A percentile compares a stretch with the other conserved stretches of the same genome.
Evolutionary conservation across 805 yeast genomes (phyloP).

Genomic region (Scheffersomyces stipitis): DNA sequence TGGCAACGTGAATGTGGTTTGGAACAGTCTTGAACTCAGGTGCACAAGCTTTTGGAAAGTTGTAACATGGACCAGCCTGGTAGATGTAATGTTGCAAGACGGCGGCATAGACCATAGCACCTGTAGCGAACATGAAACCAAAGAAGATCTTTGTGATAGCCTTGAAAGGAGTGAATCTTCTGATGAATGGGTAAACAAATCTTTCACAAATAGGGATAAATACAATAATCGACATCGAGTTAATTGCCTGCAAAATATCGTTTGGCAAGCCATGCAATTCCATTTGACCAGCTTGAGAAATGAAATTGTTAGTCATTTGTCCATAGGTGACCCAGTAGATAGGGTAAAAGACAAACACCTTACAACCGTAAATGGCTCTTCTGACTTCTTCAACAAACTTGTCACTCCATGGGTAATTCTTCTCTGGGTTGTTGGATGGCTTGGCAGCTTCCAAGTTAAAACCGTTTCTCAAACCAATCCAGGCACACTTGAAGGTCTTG

Average conservation of each 20-base stretch:
- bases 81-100: slow-evolving; percentile 70
- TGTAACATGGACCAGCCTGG: slow-evolving; percentile 70
- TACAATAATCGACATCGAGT: slow-evolving; percentile 70
- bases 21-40: slow-evolving; percentile 37
- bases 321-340: slow-evolving; percentile 70
- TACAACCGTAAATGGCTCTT: slow-evolving; percentile 66
- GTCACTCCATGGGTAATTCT: slow-evolving; percentile 58
- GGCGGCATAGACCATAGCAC: slow-evolving; percentile 73
- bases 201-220: slow-evolving; percentile 72
- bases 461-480: slow-evolving; percentile 45
- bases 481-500: slow-evolving; percentile 44
- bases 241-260: slow-evolving; percentile 72
- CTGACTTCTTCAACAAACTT: slow-evolving; percentile 70
- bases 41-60: slow-evolving; percentile 54
- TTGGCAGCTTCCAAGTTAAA: slow-evolving; percentile 54
- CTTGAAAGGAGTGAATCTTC: slow-evolving; percentile 50
- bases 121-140: slow-evolving; percentile 66
- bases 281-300: slow-evolving; percentile 73
- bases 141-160: slow-evolving; percentile 70
- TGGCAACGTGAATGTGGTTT: slow-evolving; percentile 61
- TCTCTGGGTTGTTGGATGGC: slow-evolving; percentile 52
- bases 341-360: slow-evolving; percentile 68
- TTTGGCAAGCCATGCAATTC: slow-evolving; percentile 75
- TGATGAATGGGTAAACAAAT: slow-evolving; percentile 45
- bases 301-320: slow-evolving; percentile 70